Base-by-base conservation (phyloP, 2,329 filamentous ascomycete genomes). In the Ophiostoma australiae region DNA sequence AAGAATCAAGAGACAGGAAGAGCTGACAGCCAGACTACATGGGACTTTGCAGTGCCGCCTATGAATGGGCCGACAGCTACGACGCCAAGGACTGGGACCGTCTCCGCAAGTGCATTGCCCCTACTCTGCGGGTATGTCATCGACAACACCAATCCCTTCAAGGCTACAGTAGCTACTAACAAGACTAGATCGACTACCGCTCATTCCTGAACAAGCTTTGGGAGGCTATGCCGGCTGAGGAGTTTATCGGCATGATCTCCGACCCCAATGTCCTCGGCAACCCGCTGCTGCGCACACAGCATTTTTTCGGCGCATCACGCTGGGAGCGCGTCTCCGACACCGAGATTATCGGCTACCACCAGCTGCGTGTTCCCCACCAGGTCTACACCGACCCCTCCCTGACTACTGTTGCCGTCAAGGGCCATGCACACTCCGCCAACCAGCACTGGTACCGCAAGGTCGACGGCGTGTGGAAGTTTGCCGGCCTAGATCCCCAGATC, bases 131-230 rank as follows among this genome's bases (percentile, higher is more conserved):
- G 61, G 83, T 84, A 77, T 69, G 81, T 66, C 31, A n/a, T 48
- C 17, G 13, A 39, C 8, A 48, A 48, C 20, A n/a, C n/a, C 20
- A n/a, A 31, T 31, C 10, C 15, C 4, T 61, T 15, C n/a, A 7
- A 13, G 52, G 10, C 4, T 61, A 27, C 11, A 31, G 23, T n/a
- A 58, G 37, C 11, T 55, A 4, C 67, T 69, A 15, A 72, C 63
- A 39, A 11, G 27, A 48, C n/a, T 78, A 90, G 84, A 85, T 93
- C 76, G 91, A 93, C 82, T 93, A 93, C 84, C 86, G 85, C 69
- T 83, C 84, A 58, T 86, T 89, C 78, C 83, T 87, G 69, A 82
- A 87, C 78, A 85, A 85, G 76, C 78, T 85, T 71, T 89, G 87
- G 87, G 84, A 86, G 68, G 82, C 83, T 68, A 89, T 90, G 86